phyloP scores from a whole-genome alignment of 75 land plant species.

The Selaginella moellendorffii region DNA sequence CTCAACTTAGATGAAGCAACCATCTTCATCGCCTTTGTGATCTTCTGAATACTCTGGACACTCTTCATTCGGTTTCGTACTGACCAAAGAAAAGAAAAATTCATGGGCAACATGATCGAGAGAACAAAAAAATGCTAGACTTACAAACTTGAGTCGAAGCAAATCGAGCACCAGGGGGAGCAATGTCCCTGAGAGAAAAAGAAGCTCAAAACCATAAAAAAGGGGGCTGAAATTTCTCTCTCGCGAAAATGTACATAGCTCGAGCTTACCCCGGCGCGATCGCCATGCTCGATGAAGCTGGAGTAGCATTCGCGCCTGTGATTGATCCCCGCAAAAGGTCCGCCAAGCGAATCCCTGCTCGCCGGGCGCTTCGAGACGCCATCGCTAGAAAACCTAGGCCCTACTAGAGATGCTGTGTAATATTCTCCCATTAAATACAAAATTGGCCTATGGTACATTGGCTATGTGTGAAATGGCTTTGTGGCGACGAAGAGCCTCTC shows the following conservation, averaged over 20 bases:
- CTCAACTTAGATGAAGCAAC: conserved; percentile 98
- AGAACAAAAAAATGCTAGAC: conserved; percentile 62
- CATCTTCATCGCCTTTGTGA: conserved; percentile 99
- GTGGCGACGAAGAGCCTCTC: conserved; percentile 66
- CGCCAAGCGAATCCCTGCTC: neutral
- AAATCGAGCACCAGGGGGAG: conserved; percentile 12
- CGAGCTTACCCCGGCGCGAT: neutral
- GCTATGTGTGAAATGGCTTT: conserved; percentile 27
- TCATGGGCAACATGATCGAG: conserved; percentile 2
- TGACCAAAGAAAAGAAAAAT: conserved; percentile 13
- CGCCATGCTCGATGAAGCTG: neutral
- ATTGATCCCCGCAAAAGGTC: neutral
- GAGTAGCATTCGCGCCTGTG: neutral
- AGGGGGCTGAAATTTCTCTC: too few relatives aligned
- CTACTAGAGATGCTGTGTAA: too few relatives aligned
- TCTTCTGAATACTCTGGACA: conserved; percentile 95
- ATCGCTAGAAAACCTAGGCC: too few relatives aligned
- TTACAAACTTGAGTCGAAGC: conserved; percentile 12
- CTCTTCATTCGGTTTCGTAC: conserved; percentile 91
- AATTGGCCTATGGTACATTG: too few relatives aligned
- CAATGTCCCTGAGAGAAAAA: neutral
- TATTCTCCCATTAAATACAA: too few relatives aligned
- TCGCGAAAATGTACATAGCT: neutral
- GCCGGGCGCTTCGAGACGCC: neutral
- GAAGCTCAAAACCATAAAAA: too few relatives aligned